Evolutionary conservation across 2,329 filamentous ascomycete species (phyloP), one percentile per base, ranked within the genome.

Genomic region (Ophidiomyces ophidiicola): DNA sequence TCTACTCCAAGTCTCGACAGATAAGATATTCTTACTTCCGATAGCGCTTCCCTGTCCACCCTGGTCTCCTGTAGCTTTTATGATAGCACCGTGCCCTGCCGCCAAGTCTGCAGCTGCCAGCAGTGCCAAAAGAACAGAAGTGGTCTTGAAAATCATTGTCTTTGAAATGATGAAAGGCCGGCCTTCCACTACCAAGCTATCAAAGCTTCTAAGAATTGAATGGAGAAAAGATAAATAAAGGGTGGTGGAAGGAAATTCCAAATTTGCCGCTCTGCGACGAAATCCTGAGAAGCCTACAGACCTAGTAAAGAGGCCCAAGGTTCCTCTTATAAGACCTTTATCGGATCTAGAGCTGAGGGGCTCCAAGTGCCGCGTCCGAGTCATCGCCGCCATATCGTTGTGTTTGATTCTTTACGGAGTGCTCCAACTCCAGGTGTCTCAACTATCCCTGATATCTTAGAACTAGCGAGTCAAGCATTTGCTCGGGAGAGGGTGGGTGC

Each of bases 151-250:
- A n/a, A 20, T 19, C 40, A 42, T 42, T 18, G 6, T 34, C 28
- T 23, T 1, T 26, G 29, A 77, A 80, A 44, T 66, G 94, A 79
- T 80, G 2, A 84, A 80, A 46, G 69, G 94, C 24, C 72, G 83
- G 12, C 86, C 87, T 0, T 78, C 73, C 0, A 80, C 82, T 37
- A 85, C 87, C 1, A 64, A 81, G 3, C 66, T 94, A 7, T 36
- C 32, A 41, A 36, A 41, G 33, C 25, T 28, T n/a, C n/a, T 26
- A 36, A 32, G 37, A 39, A 33, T 32, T 8, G n/a, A 39, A 21
- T 20, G 28, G 17, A 21, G 23, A 7, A 33, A 15, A 36, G 26
- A 10, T 25, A 4, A 36, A 31, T 26, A 18, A n/a, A 36, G 2
- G 11, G 10, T 8, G 20, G 4, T 4, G 14, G 4, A 32, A 15